Conservation (phyloP, 768 basidiomycete species). For the Lenzites betulinus region DNA sequence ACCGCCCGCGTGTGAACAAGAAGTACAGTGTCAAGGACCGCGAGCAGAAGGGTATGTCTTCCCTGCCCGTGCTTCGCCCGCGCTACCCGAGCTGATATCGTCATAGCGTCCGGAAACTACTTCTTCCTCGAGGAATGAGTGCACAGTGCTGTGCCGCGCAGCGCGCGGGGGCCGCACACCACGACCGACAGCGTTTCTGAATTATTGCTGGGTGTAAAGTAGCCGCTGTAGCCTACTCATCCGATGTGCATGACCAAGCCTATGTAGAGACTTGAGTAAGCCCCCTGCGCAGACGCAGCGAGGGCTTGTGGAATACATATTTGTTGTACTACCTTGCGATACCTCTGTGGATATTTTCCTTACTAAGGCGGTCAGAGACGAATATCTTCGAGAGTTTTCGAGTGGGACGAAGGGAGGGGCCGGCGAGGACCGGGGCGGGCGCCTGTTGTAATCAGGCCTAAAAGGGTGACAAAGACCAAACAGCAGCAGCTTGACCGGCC, state of each 20-base stretch:
- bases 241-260: background rate
- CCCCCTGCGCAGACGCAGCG: background rate
- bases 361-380: background rate
- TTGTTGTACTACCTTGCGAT: background rate
- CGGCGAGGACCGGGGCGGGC: conserved; percentile 17
- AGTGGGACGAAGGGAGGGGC: background rate
- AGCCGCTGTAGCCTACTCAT: conserved; percentile 14
- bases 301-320: background rate
- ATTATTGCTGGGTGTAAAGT: background rate
- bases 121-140: conserved; percentile 86
- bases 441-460: conserved; percentile 26
- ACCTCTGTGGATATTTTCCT: background rate
- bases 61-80: background rate
- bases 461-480: conserved; percentile 25
- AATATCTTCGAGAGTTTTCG: background rate
- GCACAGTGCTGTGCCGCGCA: background rate
- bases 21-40: conserved; percentile 81
- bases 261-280: background rate
- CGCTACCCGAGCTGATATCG: background rate
- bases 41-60: conserved; percentile 74
- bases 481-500: conserved; percentile 9
- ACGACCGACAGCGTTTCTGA: conserved; percentile 5
- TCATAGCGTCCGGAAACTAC: conserved; percentile 76
- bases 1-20: conserved; percentile 88
- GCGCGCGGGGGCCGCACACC: background rate